phyloP scores from a whole-genome alignment of 2,329 filamentous ascomycete genomes.

The Rhynchosporium graminicola region DNA sequence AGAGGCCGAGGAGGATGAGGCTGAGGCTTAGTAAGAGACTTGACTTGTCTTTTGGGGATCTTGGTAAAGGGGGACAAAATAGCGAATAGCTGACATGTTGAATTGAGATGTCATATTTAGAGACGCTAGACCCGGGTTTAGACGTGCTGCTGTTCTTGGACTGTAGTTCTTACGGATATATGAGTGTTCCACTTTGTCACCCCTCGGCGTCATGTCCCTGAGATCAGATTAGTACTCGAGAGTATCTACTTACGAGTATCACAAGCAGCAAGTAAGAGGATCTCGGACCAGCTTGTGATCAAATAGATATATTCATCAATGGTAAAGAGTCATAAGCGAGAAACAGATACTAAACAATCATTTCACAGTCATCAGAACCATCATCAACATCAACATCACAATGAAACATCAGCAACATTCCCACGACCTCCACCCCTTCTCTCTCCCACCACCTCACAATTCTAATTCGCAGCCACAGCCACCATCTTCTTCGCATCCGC shows the following conservation, averaged over 20 bases:
- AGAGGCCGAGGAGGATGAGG: conserved; percentile 39
- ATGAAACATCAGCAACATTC: no score
- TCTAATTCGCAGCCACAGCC: conserved; percentile 5
- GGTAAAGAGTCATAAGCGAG: not conserved
- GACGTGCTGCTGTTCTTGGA: no score
- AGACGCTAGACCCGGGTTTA: no score
- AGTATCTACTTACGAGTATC: no score
- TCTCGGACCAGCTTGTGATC: not conserved
- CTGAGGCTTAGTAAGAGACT: conserved; percentile 4
- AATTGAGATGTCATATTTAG: conserved; percentile 3
- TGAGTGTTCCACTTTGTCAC: no score
- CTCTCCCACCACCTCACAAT: not conserved
- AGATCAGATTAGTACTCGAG: not conserved
- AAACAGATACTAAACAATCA: no score
- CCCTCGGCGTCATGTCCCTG: not conserved
- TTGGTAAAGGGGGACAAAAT: conserved; percentile 7
- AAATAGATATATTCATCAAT: not conserved
- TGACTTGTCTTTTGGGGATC: conserved; percentile 1
- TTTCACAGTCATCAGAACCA: no score
- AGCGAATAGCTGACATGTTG: conserved; percentile 10
- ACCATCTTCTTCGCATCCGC: conserved; percentile 8
- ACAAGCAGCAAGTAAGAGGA: no score
- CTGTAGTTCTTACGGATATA: no score
- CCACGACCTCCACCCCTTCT: no score
- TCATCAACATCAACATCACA: no score